phyloP scores from a whole-genome alignment of 305 asterid genomes.

The Caryopteris hybrid region DNA sequence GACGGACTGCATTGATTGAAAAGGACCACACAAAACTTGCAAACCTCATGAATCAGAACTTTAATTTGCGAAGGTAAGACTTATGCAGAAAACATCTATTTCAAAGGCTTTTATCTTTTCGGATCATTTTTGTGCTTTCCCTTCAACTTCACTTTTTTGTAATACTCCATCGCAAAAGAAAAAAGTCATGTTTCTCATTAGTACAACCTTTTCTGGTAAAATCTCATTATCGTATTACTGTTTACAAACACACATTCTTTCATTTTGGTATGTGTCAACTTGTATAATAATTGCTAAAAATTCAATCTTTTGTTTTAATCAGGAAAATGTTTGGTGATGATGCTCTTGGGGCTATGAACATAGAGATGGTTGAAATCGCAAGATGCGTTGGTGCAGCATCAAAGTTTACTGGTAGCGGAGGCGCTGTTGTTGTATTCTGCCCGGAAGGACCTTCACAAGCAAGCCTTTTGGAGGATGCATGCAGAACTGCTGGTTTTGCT shows the following conservation, averaged over 20 bases:
- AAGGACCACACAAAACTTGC: slow-evolving; percentile 60
- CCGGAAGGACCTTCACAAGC: slow-evolving; percentile 80
- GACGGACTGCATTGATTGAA: slow-evolving; percentile 51
- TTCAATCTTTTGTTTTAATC: background rate
- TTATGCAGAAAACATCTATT: background rate
- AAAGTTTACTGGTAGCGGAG: slow-evolving; percentile 95
- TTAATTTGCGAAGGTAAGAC: slow-evolving; percentile 68
- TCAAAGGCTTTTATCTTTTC: background rate
- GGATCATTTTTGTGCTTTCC: background rate
- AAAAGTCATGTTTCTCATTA: too few species aligned
- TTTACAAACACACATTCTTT: background rate
- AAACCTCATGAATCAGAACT: slow-evolving; percentile 70
- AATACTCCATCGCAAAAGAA: too few species aligned
- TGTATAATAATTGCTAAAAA: background rate
- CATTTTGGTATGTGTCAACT: background rate
- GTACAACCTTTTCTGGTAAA: too few species aligned
- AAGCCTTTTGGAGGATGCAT: slow-evolving; percentile 58
- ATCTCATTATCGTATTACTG: too few species aligned
- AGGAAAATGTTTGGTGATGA: slow-evolving; percentile 81
- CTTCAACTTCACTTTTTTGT: too few species aligned
- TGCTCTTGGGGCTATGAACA: slow-evolving; percentile 59
- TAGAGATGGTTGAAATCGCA: slow-evolving; percentile 79
- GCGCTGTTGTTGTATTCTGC: slow-evolving; percentile 80
- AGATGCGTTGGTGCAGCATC: slow-evolving; percentile 78
- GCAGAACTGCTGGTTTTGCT: slow-evolving; percentile 49